Evolutionary conservation across 1,284 basidiomycete genomes (phyloP), one percentile per base, ranked within the genome.

Genomic region (Fomes fomentarius): DNA sequence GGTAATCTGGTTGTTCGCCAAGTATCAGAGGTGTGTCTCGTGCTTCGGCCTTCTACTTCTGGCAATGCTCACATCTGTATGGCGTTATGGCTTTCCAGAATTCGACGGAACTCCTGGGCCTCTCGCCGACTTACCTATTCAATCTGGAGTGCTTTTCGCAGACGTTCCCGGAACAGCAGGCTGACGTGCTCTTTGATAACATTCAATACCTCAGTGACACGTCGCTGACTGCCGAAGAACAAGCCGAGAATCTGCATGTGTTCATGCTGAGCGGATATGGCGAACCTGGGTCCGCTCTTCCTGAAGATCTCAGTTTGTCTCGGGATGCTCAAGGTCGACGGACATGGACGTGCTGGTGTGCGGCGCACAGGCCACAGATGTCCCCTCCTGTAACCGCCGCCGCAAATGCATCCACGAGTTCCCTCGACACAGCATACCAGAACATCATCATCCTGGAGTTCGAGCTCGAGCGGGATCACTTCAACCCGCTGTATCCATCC

Each of bases 321-420:
- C 63, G 66, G 3, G 72, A 76, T 19, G 71, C 71, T 17, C 63
- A 69, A 38, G 70, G 66, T 7, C 76, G 80, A 39, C 75, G 77
- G 15, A 72, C 75, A n/a, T 95, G 93, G 93, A 85, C 83, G 0
- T 92, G 89, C 61, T 94, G 92, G 90, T 93, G 91, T 62, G 91
- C 91, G 0, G 82, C 89, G 0, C 91, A 94, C 69, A 78, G 87
- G 10, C 84, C 84, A 44, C 63, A 66, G 40, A 63, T 66, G 57
- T 54, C 63, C 0, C 61, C 62, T 2, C 62, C 65, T 3, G 64
- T 57, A 15, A 66, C 63, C 33, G 11, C 61, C 25, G 60, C 43
- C 1, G 8, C 47, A 15, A 21, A 50, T 4, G 49, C 39, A 14
- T 6, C 9, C n/a, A 5, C 4, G 24, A 49, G 28, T n/a, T 38